Conservation (phyloP, 2,329 filamentous ascomycete species). For the Penicillium brevicompactum region DNA sequence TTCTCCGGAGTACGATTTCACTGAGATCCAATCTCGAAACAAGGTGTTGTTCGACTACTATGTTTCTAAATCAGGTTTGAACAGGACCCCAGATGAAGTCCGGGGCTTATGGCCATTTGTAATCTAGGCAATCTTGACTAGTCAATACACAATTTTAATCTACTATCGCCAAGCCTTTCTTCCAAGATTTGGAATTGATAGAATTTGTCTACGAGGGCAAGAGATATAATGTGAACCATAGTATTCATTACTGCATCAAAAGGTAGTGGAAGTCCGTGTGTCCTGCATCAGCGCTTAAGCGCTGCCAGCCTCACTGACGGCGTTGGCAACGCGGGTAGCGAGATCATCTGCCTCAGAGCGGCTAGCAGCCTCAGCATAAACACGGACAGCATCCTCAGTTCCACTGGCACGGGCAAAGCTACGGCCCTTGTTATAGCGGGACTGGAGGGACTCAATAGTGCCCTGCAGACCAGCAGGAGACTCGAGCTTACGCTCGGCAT, state of each 20-base stretch:
- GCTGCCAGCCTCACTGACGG: slow-evolving; percentile 63
- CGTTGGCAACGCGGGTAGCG: slow-evolving; percentile 76
- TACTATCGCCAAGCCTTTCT: too few relatives aligned
- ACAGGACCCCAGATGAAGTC: too few relatives aligned
- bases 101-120: too few relatives aligned
- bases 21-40: too few relatives aligned
- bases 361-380: slow-evolving; percentile 93
- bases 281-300: slow-evolving; percentile 19
- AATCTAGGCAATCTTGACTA: too few relatives aligned
- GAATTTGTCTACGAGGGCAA: neutral
- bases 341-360: slow-evolving; percentile 89
- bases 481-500: slow-evolving; percentile 86
- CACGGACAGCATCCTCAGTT: slow-evolving; percentile 92
- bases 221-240: slow-evolving; percentile 1
- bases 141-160: too few relatives aligned
- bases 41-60: too few relatives aligned
- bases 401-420: slow-evolving; percentile 91
- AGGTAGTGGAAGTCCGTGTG: slow-evolving; percentile 23
- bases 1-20: too few relatives aligned
- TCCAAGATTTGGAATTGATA: too few relatives aligned
- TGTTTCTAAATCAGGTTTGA: too few relatives aligned
- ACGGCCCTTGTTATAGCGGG: slow-evolving; percentile 86
- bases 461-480: slow-evolving; percentile 77
- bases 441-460: slow-evolving; percentile 83
- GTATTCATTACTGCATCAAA: slow-evolving; percentile 30